phyloP scores from a whole-genome alignment of 1,284 basidiomycete genomes.

The Testicularia cyperi region DNA sequence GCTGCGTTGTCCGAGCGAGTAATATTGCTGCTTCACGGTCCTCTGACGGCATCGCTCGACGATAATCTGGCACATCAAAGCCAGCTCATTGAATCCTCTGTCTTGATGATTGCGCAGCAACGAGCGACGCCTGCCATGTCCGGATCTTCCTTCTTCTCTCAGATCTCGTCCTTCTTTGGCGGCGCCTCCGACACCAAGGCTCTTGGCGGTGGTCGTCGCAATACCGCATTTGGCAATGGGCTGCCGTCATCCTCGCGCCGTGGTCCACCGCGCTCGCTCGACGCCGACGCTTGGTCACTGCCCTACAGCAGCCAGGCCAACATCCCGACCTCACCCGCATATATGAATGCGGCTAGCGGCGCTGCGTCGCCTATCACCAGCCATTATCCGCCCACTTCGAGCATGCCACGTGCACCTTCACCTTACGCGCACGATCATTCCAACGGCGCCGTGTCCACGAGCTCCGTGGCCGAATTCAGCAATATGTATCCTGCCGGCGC shows the following conservation, averaged over 20 bases:
- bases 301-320: constrained; percentile 37
- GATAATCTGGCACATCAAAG: no score
- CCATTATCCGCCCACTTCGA: constrained; percentile 30
- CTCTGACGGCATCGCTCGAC: background rate
- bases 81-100: no score
- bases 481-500: constrained; percentile 44
- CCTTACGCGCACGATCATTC: constrained; percentile 17
- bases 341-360: constrained; percentile 4
- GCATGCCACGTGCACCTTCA: constrained; percentile 17
- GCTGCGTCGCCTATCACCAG: constrained; percentile 6
- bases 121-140: constrained; percentile 30
- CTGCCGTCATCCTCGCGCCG: constrained; percentile 37
- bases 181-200: constrained; percentile 5
- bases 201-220: constrained; percentile 7
- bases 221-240: constrained; percentile 27
- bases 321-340: constrained; percentile 29
- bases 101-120: no score
- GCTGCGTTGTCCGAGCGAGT: no score
- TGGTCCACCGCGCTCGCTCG: constrained; percentile 28
- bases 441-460: constrained; percentile 16
- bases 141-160: constrained; percentile 39
- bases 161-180: constrained; percentile 51
- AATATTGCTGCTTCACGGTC: no score
- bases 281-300: constrained; percentile 39
- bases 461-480: constrained; percentile 45